Base-by-base conservation (phyloP, 2,329 filamentous ascomycete genomes). In the Didymella sp. region DNA sequence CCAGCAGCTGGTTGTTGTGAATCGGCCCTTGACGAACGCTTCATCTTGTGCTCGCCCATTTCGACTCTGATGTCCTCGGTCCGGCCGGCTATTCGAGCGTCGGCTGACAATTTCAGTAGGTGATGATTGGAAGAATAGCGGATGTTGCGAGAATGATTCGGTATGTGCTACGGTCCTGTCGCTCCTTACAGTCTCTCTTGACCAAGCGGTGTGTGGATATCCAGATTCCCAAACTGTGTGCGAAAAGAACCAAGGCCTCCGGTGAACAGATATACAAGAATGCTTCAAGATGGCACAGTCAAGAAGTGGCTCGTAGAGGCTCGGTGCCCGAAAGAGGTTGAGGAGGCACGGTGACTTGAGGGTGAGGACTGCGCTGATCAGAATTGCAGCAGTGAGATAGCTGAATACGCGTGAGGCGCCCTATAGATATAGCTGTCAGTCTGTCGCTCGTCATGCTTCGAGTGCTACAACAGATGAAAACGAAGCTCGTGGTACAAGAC, bases 381-480 rank as follows among this genome's bases (percentile, higher is more conserved):
- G 22, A 51, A 19, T 6, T 63, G 59, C 37, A 19, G 28, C 35
- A n/a, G 27, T 21, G 21, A 17, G 22, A 30, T 19, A 19, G 35
- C 52, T 52, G 58, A 13, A 70, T 61, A 59, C 62, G 68, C 63
- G 65, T 63, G 55, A 51, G 45, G 35, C 45, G 59, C 43, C 28
- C 51, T 67, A 55, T 65, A 64, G 62, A 64, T 66, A 68, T 70
- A 69, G 63, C 63, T 66, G 60, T 59, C 61, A 68, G 69, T 69
- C 59, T 70, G 69, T 69, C 59, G 62, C 57, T 56, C 59, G 58
- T 65, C 63, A 67, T 70, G 48, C 54, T 69, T 63, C 57, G 55
- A 62, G 73, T 74, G 62, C 51, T 67, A 74, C 72, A 43, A 63
- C 68, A 72, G 70, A 53, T 61, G 60, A 61, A 59, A 61, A 59